Conservation (phyloP, 192 early-diverging fungal genomes). For the Coemansia umbellata region DNA sequence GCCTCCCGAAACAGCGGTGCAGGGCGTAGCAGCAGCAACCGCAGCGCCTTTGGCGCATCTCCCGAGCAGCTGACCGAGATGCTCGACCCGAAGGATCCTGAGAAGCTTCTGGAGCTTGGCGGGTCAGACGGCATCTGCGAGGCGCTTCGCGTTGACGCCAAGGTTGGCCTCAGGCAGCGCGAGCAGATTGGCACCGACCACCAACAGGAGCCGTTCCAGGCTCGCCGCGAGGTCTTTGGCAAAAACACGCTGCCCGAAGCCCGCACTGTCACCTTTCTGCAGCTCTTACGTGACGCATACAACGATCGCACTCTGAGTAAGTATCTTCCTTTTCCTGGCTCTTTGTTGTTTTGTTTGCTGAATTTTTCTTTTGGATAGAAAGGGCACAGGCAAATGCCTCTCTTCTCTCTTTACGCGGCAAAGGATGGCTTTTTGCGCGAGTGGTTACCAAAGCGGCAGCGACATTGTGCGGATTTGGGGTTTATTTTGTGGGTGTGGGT, state of each 20-base stretch:
- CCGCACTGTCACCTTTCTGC: conserved; percentile 52
- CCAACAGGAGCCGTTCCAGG: conserved; percentile 51
- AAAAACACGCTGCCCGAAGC: conserved; percentile 56
- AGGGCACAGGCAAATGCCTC: too few relatives aligned
- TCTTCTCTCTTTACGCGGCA: too few relatives aligned
- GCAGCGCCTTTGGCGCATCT: conserved; percentile 44
- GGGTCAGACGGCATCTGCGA: conserved; percentile 58
- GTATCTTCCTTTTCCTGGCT: too few relatives aligned
- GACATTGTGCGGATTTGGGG: too few relatives aligned
- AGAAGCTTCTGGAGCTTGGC: conserved; percentile 56
- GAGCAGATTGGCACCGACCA: conserved; percentile 38
- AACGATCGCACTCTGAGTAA: conserved; percentile 66
- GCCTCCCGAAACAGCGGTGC: not conserved
- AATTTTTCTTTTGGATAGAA: too few relatives aligned
- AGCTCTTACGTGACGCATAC: conserved; percentile 58
- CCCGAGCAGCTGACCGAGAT: conserved; percentile 55
- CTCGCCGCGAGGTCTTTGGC: conserved; percentile 48
- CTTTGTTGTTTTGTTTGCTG: too few relatives aligned
- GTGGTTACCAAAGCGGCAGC: too few relatives aligned
- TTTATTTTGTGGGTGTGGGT: too few relatives aligned
- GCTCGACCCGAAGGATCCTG: conserved; percentile 65
- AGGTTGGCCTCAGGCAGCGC: conserved; percentile 54
- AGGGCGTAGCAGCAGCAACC: not conserved
- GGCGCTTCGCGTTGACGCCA: conserved; percentile 59
- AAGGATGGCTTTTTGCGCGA: too few relatives aligned